These are phyloP conservation scores for Nannizzia gypsea DNA, from an alignment of 2,329 filamentous ascomycete genomes.

Conservation along the genomic window DNA sequence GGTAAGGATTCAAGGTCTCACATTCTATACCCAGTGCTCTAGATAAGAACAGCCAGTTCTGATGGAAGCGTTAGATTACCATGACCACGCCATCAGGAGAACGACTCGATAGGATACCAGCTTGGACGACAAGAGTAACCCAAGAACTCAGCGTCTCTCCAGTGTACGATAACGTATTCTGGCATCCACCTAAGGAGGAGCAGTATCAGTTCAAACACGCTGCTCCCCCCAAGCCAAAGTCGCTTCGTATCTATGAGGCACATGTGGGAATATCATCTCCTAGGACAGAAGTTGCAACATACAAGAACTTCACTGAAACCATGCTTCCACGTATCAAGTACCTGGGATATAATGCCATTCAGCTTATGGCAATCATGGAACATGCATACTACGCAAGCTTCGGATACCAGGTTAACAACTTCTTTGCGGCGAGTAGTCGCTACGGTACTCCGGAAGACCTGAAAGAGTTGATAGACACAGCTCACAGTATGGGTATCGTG, in stretches of 20 bases:
- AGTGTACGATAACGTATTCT: slow-evolving; percentile 89
- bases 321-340: slow-evolving; percentile 83
- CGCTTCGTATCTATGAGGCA: slow-evolving; percentile 93
- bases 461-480: slow-evolving; percentile 92
- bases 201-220: slow-evolving; percentile 75
- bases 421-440: slow-evolving; percentile 92
- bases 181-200: slow-evolving; percentile 73
- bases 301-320: slow-evolving; percentile 91
- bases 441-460: slow-evolving; percentile 90
- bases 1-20: slow-evolving; percentile 42
- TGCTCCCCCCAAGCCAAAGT: slow-evolving; percentile 69
- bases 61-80: slow-evolving; percentile 53
- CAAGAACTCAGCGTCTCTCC: slow-evolving; percentile 84
- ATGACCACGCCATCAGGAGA: slow-evolving; percentile 69
- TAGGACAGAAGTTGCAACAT: slow-evolving; percentile 77
- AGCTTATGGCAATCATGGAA: slow-evolving; percentile 98
- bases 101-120: slow-evolving; percentile 74
- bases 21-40: neutral
- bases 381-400: slow-evolving; percentile 99
- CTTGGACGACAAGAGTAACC: slow-evolving; percentile 95
- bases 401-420: slow-evolving; percentile 97
- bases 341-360: slow-evolving; percentile 92
- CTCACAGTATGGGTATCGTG: slow-evolving; percentile 78
- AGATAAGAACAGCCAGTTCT: neutral
- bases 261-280: slow-evolving; percentile 95